A percentile compares a stretch with the other conserved stretches of the same genome.
Conservation (phyloP, 352 stramenopile genomes). For the Phytophthora cajani region DNA sequence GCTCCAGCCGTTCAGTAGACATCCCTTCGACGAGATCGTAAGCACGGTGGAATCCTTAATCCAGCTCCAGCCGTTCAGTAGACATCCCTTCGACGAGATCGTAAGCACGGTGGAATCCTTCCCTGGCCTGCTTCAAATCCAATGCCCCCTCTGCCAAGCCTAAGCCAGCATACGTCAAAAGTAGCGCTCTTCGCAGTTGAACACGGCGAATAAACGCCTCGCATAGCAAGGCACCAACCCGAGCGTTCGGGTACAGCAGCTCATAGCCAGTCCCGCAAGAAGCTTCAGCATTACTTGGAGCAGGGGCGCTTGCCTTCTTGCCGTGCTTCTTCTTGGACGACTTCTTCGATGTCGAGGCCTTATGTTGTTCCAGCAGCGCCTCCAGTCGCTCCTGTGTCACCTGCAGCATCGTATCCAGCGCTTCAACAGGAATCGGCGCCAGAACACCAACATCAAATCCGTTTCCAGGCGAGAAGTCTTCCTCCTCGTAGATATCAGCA, state of each 20-base stretch:
- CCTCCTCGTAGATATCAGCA: slow-evolving; percentile 96
- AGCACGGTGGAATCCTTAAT: slow-evolving; percentile 53
- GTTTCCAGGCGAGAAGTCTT: slow-evolving; percentile 91
- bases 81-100: slow-evolving; percentile 52
- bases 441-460: slow-evolving; percentile 67
- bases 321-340: slow-evolving; percentile 67
- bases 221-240: slow-evolving; percentile 58
- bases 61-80: slow-evolving; percentile 72
- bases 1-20: slow-evolving; percentile 65
- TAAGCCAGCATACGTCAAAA: slow-evolving; percentile 50
- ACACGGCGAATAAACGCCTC: slow-evolving; percentile 72
- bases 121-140: slow-evolving; percentile 47
- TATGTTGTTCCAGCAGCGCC: slow-evolving; percentile 48
- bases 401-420: slow-evolving; percentile 48
- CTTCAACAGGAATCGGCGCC: slow-evolving; percentile 45
- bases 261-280: slow-evolving; percentile 33
- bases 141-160: slow-evolving; percentile 54
- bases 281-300: slow-evolving; percentile 10
- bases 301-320: slow-evolving; percentile 41
- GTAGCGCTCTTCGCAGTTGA: slow-evolving; percentile 55
- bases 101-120: slow-evolving; percentile 50
- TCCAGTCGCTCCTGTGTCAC: slow-evolving; percentile 60
- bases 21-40: slow-evolving; percentile 54
- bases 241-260: slow-evolving; percentile 55
- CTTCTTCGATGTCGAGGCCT: slow-evolving; percentile 56